These are phyloP conservation scores for Aspergillus chevalieri DNA, from an alignment of 2,329 filamentous ascomycete genomes.

Conservation along the genomic window DNA sequence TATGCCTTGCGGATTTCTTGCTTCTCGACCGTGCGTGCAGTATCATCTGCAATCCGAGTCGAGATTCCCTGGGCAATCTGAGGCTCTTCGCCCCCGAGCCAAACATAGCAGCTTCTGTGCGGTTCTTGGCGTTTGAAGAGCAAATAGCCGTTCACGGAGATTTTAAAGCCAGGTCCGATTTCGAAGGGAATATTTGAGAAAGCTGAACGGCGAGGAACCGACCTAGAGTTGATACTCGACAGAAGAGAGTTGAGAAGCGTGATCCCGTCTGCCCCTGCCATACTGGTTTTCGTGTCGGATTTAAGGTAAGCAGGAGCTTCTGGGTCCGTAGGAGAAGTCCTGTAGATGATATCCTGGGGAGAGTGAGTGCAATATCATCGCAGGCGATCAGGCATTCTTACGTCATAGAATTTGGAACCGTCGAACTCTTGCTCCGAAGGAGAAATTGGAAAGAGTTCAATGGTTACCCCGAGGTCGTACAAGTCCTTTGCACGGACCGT, in stretches of 20 bases:
- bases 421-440: slow-evolving; percentile 67
- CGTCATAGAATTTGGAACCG: slow-evolving; percentile 82
- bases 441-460: slow-evolving; percentile 89
- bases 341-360: slow-evolving; percentile 79
- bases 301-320: slow-evolving; percentile 56
- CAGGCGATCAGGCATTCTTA: slow-evolving; percentile 37
- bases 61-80: slow-evolving; percentile 74
- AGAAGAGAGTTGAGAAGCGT: slow-evolving; percentile 72
- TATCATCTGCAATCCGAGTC: slow-evolving; percentile 70
- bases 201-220: slow-evolving; percentile 74
- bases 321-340: slow-evolving; percentile 62
- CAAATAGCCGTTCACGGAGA: slow-evolving; percentile 91
- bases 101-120: slow-evolving; percentile 78
- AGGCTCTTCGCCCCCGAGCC: slow-evolving; percentile 75
- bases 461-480: slow-evolving; percentile 84
- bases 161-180: slow-evolving; percentile 73
- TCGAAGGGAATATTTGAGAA: slow-evolving; percentile 87
- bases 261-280: slow-evolving; percentile 68
- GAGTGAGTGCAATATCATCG: slow-evolving; percentile 7
- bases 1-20: slow-evolving; percentile 83
- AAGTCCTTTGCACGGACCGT: slow-evolving; percentile 87
- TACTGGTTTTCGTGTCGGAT: slow-evolving; percentile 47
- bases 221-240: slow-evolving; percentile 84
- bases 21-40: slow-evolving; percentile 69
- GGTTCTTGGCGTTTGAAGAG: slow-evolving; percentile 78